phyloP scores from a whole-genome alignment of 1,139 yeast species.

The Magnusiomyces starmeri region DNA sequence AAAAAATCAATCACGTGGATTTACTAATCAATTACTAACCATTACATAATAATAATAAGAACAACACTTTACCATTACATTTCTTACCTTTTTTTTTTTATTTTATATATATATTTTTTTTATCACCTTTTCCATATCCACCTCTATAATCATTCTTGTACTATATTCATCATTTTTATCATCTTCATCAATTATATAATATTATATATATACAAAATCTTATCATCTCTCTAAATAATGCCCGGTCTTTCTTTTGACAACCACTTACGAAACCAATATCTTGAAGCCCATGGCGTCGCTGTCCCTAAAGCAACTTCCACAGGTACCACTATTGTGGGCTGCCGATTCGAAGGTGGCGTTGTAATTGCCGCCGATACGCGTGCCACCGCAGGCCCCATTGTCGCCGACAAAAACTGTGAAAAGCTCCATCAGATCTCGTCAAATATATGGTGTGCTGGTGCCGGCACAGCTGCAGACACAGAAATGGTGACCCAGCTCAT shows the following conservation, averaged over 20 bases:
- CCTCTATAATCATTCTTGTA: neutral
- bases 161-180: neutral
- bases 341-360: constrained; percentile 86
- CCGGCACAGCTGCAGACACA: constrained; percentile 99
- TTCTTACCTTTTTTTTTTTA: neutral
- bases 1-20: neutral
- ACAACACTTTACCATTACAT: neutral
- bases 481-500: constrained; percentile 93
- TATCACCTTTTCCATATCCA: neutral
- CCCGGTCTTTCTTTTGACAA: constrained; percentile 90
- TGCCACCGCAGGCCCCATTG: constrained; percentile 93
- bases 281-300: constrained; percentile 64
- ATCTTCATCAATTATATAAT: neutral
- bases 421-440: constrained; percentile 90
- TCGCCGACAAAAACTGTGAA: constrained; percentile 97
- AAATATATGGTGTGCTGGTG: constrained; percentile 98
- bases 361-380: constrained; percentile 98
- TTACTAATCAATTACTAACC: neutral
- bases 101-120: neutral
- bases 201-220: no score
- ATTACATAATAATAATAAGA: neutral
- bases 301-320: constrained; percentile 90
- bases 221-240: constrained; percentile 40
- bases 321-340: constrained; percentile 97
- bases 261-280: constrained; percentile 74